Percentiles rank a stretch among this genome's conserved stretches.
phyloP scores from a whole-genome alignment of 768 basidiomycete species.

The Rhodotorula babjevae region DNA sequence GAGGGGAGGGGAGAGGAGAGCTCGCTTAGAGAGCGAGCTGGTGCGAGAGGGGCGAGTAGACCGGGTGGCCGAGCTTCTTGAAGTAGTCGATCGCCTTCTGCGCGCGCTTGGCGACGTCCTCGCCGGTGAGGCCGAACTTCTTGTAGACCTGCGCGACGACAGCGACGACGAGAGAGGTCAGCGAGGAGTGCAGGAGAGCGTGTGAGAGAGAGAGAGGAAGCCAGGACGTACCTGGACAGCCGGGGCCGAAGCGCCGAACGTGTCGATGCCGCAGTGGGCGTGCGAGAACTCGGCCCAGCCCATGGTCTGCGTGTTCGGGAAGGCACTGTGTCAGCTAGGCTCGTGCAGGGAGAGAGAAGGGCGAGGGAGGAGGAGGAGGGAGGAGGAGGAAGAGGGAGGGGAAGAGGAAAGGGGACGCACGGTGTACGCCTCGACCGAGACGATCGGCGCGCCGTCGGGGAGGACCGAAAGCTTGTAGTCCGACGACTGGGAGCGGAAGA shows the following conservation, averaged over 20 bases:
- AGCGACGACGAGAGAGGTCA: not conserved
- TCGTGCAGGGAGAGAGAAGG: not conserved
- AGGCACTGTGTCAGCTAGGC: not conserved
- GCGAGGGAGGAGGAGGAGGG: not conserved
- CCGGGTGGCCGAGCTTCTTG: conserved; percentile 59
- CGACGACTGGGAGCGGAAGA: conserved; percentile 70
- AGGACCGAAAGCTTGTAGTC: conserved; percentile 79
- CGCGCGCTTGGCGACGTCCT: conserved; percentile 71
- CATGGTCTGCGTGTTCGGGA: conserved; percentile 53
- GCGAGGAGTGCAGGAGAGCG: not conserved
- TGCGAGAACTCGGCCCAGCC: conserved; percentile 90
- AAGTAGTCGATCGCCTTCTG: conserved; percentile 86
- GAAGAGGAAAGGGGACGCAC: conserved; percentile 39
- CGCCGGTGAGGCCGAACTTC: conserved; percentile 72
- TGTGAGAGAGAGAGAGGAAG: conserved; percentile 58
- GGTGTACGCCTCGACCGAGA: conserved; percentile 79
- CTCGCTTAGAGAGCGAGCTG: conserved; percentile 18
- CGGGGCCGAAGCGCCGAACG: conserved; percentile 54
- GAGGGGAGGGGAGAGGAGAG: not conserved
- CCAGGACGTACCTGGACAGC: not conserved
- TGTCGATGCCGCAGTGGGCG: conserved; percentile 57
- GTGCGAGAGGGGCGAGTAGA: conserved; percentile 29
- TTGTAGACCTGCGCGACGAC: conserved; percentile 12
- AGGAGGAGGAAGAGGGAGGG: not conserved
- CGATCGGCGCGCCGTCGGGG: conserved; percentile 79